Evolutionary conservation across 805 yeast genomes (phyloP), one percentile per base, ranked within the genome.

Genomic region (Kazachstania africana): DNA sequence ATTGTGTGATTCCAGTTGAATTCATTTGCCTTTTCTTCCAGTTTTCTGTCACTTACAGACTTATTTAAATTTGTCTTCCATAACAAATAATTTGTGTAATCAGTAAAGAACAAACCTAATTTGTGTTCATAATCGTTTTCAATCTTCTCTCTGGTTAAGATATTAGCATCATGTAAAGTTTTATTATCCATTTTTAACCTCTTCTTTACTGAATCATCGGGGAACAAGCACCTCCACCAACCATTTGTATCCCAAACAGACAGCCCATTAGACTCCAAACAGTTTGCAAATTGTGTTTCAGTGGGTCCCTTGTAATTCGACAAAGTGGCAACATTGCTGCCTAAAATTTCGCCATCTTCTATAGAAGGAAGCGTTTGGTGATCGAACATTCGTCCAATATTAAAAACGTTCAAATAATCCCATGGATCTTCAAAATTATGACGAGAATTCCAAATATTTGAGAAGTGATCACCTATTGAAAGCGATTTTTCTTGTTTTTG

Each of bases 181-280:
- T 19, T 19, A 19, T 8, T 6, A n/a, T 45, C 41, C 42, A 31
- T 24, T n/a, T 16, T 26, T 10, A 44, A 40, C 38, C 53, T 59
- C 26, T 36, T 50, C 35, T 46, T 61, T 31, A 44, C 65, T 39
- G 37, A 62, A 29, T 54, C 15, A 15, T 65, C 65, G 9, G 95
- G 94, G 54, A 87, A 78, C 28, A 88, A 59, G 57, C 97, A 88
- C 48, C 87, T 70, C 96, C 96, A 88, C 53, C 75, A 70, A 0
- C 96, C 97, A 15, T 68, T 64, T 23, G 70, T 58, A 49, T 84
- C 93, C 95, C 96, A 88, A 9, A 74, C 75, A 0, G 83, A 70
- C 5, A 68, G 57, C 3, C 98, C 97, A 6, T 72, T 59, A 22
- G 66, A 57, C 14, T 68, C 69, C 38, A 68, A 43, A 55, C 97